Evolutionary conservation across 768 basidiomycete genomes (phyloP).

Genomic region (Fibroporia radiculosa): DNA sequence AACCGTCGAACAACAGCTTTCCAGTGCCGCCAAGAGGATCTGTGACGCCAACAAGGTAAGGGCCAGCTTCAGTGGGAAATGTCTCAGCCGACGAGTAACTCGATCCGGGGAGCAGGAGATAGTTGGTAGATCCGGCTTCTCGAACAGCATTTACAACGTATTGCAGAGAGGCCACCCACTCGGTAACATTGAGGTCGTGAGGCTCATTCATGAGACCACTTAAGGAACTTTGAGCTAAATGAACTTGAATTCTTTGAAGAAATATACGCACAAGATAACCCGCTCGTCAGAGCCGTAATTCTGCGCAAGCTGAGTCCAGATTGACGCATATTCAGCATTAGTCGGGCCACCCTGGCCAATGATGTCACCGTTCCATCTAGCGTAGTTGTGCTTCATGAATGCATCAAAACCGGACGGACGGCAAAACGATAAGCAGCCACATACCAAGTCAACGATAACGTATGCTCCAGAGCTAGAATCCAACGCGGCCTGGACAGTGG

Average conservation of each 20-base stretch:
- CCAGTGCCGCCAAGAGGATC: conserved; percentile 31
- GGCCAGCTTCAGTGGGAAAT: conserved; percentile 29
- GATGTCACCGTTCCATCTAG: conserved; percentile 44
- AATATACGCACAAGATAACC: conserved; percentile 24
- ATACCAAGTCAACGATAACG: conserved; percentile 44
- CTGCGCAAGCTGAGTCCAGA: conserved; percentile 35
- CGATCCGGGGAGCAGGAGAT: conserved; percentile 36
- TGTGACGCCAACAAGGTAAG: conserved; percentile 31
- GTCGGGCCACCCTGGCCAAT: conserved; percentile 35
- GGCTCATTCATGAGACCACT: conserved; percentile 39
- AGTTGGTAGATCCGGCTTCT: conserved; percentile 31
- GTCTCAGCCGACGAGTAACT: conserved; percentile 27
- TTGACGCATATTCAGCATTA: conserved; percentile 29
- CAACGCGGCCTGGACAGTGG: conserved; percentile 40
- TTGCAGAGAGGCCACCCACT: conserved; percentile 30
- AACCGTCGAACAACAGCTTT: conserved; percentile 36
- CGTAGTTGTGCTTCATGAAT: conserved; percentile 43
- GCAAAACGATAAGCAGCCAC: background rate
- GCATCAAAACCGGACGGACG: background rate
- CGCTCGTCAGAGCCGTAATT: conserved; percentile 29
- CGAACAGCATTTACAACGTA: conserved; percentile 36
- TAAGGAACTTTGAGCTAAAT: background rate
- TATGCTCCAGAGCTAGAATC: conserved; percentile 32
- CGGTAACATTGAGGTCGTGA: conserved; percentile 32
- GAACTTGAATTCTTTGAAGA: background rate